Conservation (phyloP, 495 filamentous ascomycete genomes). For the Aspergillus indologenus region DNA sequence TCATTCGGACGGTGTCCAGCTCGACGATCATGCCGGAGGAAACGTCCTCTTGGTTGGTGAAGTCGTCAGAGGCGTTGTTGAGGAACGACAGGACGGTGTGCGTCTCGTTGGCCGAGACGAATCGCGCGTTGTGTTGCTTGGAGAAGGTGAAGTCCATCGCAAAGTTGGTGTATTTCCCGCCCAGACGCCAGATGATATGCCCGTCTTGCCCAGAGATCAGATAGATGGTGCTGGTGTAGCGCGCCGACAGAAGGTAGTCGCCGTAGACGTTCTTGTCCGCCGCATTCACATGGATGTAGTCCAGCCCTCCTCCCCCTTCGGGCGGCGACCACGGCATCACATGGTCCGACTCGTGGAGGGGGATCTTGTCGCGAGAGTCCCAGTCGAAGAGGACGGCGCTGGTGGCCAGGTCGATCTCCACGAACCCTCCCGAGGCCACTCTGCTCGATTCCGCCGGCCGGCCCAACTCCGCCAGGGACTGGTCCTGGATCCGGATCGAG, state of each 20-base stretch:
- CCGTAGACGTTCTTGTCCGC: conserved; percentile 40
- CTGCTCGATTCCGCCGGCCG: conserved; percentile 31
- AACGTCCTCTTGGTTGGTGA: conserved; percentile 30
- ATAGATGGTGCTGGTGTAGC: conserved; percentile 52
- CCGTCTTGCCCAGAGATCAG: conserved; percentile 54
- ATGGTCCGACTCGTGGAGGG: conserved; percentile 34
- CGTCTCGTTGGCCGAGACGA: conserved; percentile 43
- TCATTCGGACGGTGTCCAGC: conserved; percentile 42
- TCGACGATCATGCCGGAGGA: conserved; percentile 52
- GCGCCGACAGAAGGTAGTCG: conserved; percentile 55
- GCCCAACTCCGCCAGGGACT: conserved; percentile 40
- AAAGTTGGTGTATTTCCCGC: conserved; percentile 43
- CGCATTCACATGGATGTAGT: conserved; percentile 36
- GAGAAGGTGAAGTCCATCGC: conserved; percentile 47
- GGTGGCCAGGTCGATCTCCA: conserved; percentile 44
- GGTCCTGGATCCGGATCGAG: conserved; percentile 36
- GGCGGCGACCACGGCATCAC: conserved; percentile 39
- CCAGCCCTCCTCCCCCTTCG: conserved; percentile 21
- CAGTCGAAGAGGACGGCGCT: conserved; percentile 43
- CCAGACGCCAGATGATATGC: conserved; percentile 53
- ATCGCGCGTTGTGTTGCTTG: conserved; percentile 57
- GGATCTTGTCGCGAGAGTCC: conserved; percentile 39
- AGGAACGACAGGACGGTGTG: conserved; percentile 47
- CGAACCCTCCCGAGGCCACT: conserved; percentile 34
- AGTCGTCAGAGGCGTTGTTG: conserved; percentile 49